Evolutionary conservation across 2,329 filamentous ascomycete genomes (phyloP), one percentile per base, ranked within the genome.

Genomic region (Phoma herbarum): DNA sequence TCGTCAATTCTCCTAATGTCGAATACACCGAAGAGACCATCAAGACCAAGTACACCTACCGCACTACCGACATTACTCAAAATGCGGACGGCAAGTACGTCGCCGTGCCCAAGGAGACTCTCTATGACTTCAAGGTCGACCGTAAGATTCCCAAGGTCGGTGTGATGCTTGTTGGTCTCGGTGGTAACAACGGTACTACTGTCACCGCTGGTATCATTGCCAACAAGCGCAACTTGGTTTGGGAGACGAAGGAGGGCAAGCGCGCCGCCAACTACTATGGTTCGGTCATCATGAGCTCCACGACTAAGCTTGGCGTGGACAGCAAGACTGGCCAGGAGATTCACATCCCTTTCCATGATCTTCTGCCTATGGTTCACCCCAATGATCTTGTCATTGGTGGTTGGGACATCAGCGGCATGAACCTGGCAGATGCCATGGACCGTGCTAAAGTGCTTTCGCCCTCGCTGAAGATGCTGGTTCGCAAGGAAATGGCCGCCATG

Each of bases 91-190:
- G 93, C 77, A 90, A 90, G 79, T 89, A 90, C 78, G 86, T 93
- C 60, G 95, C 93, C 61, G 89, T 87, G 62, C 95, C 95, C 73
- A 91, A 91, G 80, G 90, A 96, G 82, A 95, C 91, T 63, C 82
- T 89, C 69, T 99, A 98, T 79, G 90, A 97, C 84, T 98, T 99
- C 90, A 96, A 97, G 86, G 91, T 95, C 74, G 90, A 97, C 77
- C 92, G 94, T 78, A 91, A 91, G 80, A 86, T 98, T 60, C 92
- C 93, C 80, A 96, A 94, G 85, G 87, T 92, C 68, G 95, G 95
- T 75, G 87, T 97, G 83, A 98, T 99, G 95, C 86, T 99, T 67
- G 94, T 99, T 68, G 95, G 95, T 65, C 94, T 90, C 88, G 95
- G 95, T 80, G 95, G 95, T 75, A 99, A 99, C 87, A 99, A 99